These are phyloP conservation scores for Cladosporium halotolerans DNA, from an alignment of 2,329 filamentous ascomycete species.

Conservation along the genomic window DNA sequence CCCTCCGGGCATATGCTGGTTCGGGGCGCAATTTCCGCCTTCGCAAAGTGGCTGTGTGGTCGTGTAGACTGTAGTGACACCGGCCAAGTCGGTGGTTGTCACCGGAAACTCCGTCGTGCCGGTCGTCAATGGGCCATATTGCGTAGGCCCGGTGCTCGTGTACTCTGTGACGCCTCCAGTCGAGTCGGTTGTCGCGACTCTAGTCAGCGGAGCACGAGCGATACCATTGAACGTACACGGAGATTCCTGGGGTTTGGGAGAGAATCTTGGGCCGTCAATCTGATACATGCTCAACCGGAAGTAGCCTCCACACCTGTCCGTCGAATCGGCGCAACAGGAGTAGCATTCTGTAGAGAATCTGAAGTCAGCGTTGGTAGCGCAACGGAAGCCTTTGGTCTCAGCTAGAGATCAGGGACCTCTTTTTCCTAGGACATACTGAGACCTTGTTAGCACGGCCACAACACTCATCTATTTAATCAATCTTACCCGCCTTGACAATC, in stretches of 20 bases:
- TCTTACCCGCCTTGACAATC: conserved; percentile 4
- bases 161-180: not conserved
- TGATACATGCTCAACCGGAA: conserved; percentile 3
- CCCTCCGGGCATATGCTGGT: conserved; percentile 3
- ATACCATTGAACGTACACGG: conserved; percentile 1
- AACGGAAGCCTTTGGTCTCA: too few species aligned
- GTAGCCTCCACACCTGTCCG: not conserved
- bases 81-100: not conserved
- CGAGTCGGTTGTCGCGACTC: not conserved
- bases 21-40: not conserved
- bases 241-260: not conserved
- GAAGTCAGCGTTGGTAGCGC: not conserved
- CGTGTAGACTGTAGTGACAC: not conserved
- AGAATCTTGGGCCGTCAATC: not conserved
- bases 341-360: not conserved
- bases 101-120: conserved; percentile 1
- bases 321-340: not conserved
- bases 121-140: conserved; percentile 2
- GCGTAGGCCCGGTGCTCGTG: not conserved
- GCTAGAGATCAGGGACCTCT: too few species aligned
- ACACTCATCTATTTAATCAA: not conserved
- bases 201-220: not conserved
- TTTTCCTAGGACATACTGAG: not conserved
- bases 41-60: not conserved
- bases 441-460: not conserved